Conservation (phyloP, 2,329 filamentous ascomycete genomes). For the Furcasterigmium sp. region DNA sequence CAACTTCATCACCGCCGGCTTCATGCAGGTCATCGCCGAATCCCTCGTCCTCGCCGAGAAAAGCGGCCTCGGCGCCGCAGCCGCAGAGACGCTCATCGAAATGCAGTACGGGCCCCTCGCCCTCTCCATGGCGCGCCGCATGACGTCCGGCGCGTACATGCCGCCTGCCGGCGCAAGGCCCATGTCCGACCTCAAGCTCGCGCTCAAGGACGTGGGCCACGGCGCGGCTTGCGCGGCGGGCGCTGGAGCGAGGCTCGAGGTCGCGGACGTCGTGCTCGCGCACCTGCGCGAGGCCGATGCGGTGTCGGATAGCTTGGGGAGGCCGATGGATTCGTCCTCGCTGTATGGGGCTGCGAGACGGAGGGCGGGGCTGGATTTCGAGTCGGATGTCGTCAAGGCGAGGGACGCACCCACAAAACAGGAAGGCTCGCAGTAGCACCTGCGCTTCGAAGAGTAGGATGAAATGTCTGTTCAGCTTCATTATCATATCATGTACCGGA, state of each 20-base stretch:
- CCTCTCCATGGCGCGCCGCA: constrained; percentile 27
- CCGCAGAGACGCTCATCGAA: constrained; percentile 36
- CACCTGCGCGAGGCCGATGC: constrained; percentile 36
- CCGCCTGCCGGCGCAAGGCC: constrained; percentile 28
- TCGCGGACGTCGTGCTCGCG: constrained; percentile 35
- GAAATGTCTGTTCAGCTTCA: too few relatives aligned
- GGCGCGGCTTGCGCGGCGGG: constrained; percentile 36
- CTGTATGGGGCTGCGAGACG: constrained; percentile 41
- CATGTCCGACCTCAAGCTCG: constrained; percentile 42
- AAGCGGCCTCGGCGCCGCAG: constrained; percentile 30
- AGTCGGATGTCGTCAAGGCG: constrained; percentile 28
- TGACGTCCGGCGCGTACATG: constrained; percentile 32
- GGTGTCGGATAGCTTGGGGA: constrained; percentile 25
- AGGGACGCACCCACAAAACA: too few relatives aligned
- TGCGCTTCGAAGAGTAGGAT: too few relatives aligned
- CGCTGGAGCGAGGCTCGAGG: constrained; percentile 29
- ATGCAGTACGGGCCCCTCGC: constrained; percentile 31
- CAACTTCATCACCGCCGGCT: constrained; percentile 42
- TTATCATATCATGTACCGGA: too few relatives aligned
- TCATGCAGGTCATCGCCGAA: constrained; percentile 44
- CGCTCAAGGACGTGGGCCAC: constrained; percentile 47
- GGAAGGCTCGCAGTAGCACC: too few relatives aligned
- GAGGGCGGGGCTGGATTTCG: constrained; percentile 37
- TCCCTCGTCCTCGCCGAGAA: constrained; percentile 44
- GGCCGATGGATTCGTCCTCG: constrained; percentile 42